Percentiles rank a stretch among this genome's conserved stretches.
phyloP scores from a whole-genome alignment of 23 red algal species.

The Chondrus crispus region DNA sequence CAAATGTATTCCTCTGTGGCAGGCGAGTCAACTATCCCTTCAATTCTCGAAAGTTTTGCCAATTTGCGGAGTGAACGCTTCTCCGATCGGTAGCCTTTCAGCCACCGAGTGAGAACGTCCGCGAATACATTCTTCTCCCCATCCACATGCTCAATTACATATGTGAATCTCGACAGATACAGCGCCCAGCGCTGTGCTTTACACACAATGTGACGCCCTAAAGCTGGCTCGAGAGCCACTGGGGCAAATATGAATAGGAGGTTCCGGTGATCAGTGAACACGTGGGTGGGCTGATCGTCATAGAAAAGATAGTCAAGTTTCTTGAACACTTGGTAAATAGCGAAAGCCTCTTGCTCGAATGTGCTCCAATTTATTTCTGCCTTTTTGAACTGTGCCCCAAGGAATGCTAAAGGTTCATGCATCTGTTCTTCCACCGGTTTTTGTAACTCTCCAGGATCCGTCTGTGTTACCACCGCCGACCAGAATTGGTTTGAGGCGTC shows the following conservation, averaged over 20 bases:
- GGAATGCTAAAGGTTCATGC: slow-evolving; percentile 2
- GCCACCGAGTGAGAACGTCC: no score
- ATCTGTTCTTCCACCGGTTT: background rate
- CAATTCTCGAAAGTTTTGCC: background rate
- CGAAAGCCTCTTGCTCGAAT: background rate
- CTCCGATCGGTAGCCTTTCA: no score
- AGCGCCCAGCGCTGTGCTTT: slow-evolving; percentile 10
- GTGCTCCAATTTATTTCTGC: background rate
- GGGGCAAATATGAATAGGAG: background rate
- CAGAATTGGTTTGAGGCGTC: background rate
- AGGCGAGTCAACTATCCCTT: background rate
- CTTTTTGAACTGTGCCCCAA: background rate
- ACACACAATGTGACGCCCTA: background rate
- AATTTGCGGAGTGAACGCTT: background rate
- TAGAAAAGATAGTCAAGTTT: slow-evolving; percentile 23
- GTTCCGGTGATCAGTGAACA: slow-evolving; percentile 38
- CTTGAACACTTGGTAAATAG: background rate
- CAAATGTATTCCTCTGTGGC: background rate
- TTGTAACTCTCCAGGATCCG: background rate
- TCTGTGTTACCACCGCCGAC: slow-evolving; percentile 11
- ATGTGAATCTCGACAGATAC: background rate
- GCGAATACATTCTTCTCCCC: background rate
- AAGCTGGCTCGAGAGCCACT: background rate
- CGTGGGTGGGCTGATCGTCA: background rate
- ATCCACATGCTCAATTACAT: background rate